Evolutionary conservation across 148 eudicot species (phyloP).

Genomic region (Tetragonia tetragonoides): DNA sequence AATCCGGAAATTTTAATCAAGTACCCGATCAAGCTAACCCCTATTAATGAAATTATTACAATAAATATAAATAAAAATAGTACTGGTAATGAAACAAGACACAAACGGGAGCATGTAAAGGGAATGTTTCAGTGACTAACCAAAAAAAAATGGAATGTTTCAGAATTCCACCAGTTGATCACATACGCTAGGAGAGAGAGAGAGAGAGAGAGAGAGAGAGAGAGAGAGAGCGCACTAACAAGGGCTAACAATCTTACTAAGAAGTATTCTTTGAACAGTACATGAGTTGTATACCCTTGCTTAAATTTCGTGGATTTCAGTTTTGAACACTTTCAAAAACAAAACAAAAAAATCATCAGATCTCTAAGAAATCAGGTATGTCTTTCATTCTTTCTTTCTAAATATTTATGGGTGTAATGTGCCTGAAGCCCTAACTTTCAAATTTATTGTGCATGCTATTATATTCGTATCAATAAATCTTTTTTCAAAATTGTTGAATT

Average conservation of each 20-base stretch:
- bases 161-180: no score
- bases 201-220: background rate
- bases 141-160: no score
- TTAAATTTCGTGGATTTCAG: background rate
- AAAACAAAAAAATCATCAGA: background rate
- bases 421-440: background rate
- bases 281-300: background rate
- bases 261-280: background rate
- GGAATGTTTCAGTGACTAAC: no score
- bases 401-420: background rate
- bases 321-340: background rate
- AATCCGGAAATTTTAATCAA: no score
- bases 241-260: background rate
- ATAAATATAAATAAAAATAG: no score
- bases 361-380: background rate
- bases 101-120: no score
- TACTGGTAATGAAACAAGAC: no score
- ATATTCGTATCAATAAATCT: background rate
- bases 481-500: background rate
- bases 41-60: no score
- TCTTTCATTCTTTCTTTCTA: background rate
- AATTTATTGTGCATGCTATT: background rate
- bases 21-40: no score
- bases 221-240: background rate
- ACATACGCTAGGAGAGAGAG: no score